These are phyloP conservation scores for Fusarium albidum DNA, from an alignment of 2,329 filamentous ascomycete genomes.

Conservation along the genomic window DNA sequence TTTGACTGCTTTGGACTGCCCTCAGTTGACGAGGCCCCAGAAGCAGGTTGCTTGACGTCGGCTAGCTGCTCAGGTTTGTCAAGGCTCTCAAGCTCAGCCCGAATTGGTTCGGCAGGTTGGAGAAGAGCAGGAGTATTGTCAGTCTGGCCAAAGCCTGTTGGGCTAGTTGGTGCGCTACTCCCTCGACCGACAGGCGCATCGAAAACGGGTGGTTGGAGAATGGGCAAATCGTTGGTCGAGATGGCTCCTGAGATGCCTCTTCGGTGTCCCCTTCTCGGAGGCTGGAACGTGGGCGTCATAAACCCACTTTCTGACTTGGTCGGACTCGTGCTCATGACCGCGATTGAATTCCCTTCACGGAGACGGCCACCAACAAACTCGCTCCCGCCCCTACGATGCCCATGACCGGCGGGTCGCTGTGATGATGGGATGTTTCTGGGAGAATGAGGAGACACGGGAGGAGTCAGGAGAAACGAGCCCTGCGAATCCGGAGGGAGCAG, in stretches of 20 bases:
- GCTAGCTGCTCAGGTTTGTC: constrained; percentile 6
- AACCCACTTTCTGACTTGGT: constrained; percentile 70
- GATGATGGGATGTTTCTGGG: constrained; percentile 62
- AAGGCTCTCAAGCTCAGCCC: constrained; percentile 8
- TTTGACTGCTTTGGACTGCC: constrained; percentile 41
- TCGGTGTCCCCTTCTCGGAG: constrained; percentile 72
- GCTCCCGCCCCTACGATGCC: constrained; percentile 82
- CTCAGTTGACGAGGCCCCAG: constrained; percentile 8
- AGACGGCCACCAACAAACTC: constrained; percentile 84
- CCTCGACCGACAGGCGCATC: constrained; percentile 60
- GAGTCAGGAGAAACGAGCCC: constrained; percentile 55
- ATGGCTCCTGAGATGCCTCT: constrained; percentile 77
- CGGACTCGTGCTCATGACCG: constrained; percentile 73
- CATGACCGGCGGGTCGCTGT: constrained; percentile 68
- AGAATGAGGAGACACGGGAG: constrained; percentile 63
- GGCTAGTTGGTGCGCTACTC: constrained; percentile 72
- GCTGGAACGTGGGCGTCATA: constrained; percentile 62
- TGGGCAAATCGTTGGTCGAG: constrained; percentile 82
- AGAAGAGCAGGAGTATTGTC: constrained; percentile 36
- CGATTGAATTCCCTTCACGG: constrained; percentile 64
- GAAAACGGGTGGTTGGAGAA: constrained; percentile 66
- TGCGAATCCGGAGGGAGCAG: constrained; percentile 53
- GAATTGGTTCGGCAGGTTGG: constrained; percentile 6
- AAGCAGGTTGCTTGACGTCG: constrained; percentile 3
- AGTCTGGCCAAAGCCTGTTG: constrained; percentile 54